These are phyloP conservation scores for Craterostigma plantagineum DNA, from an alignment of 257 asterid genomes.

Conservation along the genomic window DNA sequence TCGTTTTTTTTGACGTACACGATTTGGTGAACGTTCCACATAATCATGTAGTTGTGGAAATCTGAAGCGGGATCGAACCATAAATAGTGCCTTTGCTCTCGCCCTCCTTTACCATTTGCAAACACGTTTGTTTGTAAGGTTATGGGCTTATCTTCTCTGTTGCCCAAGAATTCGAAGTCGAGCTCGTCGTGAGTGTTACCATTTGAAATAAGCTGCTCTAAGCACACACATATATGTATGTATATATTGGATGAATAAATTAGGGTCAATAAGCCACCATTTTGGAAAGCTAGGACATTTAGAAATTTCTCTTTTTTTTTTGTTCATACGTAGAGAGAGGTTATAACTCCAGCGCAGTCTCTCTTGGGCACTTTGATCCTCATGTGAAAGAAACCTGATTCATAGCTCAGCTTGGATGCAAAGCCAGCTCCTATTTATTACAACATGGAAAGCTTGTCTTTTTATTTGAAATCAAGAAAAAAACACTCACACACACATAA, in stretches of 20 bases:
- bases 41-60: slow-evolving; percentile 40
- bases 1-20: slow-evolving; percentile 23
- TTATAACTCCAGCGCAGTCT: slow-evolving; percentile 55
- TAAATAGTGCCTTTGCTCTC: slow-evolving; percentile 36
- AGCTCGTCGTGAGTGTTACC: slow-evolving; percentile 31
- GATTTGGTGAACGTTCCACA: slow-evolving; percentile 45
- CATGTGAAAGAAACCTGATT: slow-evolving; percentile 55
- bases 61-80: slow-evolving; percentile 75
- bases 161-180: slow-evolving; percentile 63
- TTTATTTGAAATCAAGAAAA: too few relatives aligned
- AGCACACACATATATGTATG: not conserved
- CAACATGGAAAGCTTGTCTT: too few relatives aligned
- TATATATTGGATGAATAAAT: too few relatives aligned
- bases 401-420: slow-evolving; percentile 37
- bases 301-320: too few relatives aligned
- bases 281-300: too few relatives aligned
- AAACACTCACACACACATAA: too few relatives aligned
- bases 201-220: slow-evolving; percentile 45
- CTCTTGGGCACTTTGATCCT: slow-evolving; percentile 33
- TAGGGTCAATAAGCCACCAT: too few relatives aligned
- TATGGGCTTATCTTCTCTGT: slow-evolving; percentile 38
- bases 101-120: slow-evolving; percentile 33
- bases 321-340: slow-evolving; percentile 36
- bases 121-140: slow-evolving; percentile 49
- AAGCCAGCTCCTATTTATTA: slow-evolving; percentile 49